Evolutionary conservation across 192 early-diverging fungal genomes (phyloP).

Genomic region (Bifiguratus adelaidae): DNA sequence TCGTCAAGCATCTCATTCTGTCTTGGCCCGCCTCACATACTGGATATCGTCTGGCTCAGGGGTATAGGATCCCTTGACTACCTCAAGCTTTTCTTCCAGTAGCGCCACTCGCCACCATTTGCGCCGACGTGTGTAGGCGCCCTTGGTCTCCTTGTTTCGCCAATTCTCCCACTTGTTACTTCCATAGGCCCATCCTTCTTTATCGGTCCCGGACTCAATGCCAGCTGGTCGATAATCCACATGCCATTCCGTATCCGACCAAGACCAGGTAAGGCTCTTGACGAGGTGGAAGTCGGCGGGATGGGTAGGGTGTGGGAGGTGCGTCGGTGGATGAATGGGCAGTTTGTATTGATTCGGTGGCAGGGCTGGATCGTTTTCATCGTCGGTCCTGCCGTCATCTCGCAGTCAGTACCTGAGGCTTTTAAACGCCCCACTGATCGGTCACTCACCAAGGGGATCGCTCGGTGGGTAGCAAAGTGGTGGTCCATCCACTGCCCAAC

Average conservation of each 20-base stretch:
- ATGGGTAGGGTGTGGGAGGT: slow-evolving; percentile 17
- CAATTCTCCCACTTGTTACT: slow-evolving; percentile 33
- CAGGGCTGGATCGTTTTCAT: slow-evolving; percentile 31
- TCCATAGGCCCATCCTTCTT: slow-evolving; percentile 37
- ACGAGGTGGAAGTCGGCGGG: slow-evolving; percentile 27
- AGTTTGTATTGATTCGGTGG: slow-evolving; percentile 32
- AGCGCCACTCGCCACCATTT: slow-evolving; percentile 31
- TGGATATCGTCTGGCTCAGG: slow-evolving; percentile 6
- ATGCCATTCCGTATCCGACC: slow-evolving; percentile 32
- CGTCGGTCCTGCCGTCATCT: slow-evolving; percentile 23
- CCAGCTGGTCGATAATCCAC: too few relatives aligned
- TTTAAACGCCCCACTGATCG: background rate
- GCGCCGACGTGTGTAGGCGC: slow-evolving; percentile 28
- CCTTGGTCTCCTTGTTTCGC: slow-evolving; percentile 16
- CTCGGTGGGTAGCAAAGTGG: slow-evolving; percentile 34
- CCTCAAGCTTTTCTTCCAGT: slow-evolving; percentile 24
- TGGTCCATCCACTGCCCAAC: slow-evolving; percentile 36
- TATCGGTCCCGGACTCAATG: slow-evolving; percentile 19
- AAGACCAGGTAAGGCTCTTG: slow-evolving; percentile 34
- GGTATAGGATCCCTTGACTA: slow-evolving; percentile 13
- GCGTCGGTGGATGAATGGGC: slow-evolving; percentile 20
- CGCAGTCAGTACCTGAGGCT: background rate
- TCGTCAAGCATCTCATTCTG: too few relatives aligned
- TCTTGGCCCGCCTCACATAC: too few relatives aligned
- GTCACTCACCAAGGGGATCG: slow-evolving; percentile 30